Conservation (phyloP, 129 eudicot genomes). For the Artemisia tridentata region DNA sequence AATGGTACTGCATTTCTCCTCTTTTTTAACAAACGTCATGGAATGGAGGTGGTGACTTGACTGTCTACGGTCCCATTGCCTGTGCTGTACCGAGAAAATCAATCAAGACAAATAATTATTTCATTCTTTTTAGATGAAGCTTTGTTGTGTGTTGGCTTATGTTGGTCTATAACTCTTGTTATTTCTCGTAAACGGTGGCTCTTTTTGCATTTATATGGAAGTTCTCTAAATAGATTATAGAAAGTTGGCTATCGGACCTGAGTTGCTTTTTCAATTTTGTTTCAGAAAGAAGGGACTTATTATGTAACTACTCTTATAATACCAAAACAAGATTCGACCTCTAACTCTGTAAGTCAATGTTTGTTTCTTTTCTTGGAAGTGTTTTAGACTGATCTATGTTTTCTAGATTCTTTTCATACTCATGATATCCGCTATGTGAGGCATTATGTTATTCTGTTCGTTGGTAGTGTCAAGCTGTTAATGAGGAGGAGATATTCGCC, state of each 20-base stretch:
- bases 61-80: too few relatives aligned
- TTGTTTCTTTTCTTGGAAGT: conserved; percentile 7
- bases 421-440: background rate
- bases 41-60: too few relatives aligned
- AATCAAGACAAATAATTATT: too few relatives aligned
- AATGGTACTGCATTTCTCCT: too few relatives aligned
- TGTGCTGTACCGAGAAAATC: too few relatives aligned
- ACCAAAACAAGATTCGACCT: conserved; percentile 74
- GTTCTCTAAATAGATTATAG: conserved; percentile 1
- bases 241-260: conserved; percentile 9
- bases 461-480: conserved; percentile 63
- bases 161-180: conserved; percentile 3
- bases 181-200: background rate
- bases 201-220: background rate
- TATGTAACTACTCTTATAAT: conserved; percentile 64
- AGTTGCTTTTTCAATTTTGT: conserved; percentile 1
- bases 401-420: conserved; percentile 8
- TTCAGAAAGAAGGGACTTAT: conserved; percentile 63
- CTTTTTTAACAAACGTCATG: too few relatives aligned
- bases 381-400: conserved; percentile 3
- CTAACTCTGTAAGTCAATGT: conserved; percentile 54
- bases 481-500: conserved; percentile 73
- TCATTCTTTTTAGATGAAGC: background rate
- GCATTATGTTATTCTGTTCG: conserved; percentile 18
- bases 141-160: background rate